These are phyloP conservation scores for Raddia distichophylla DNA, from an alignment of 176 grass and related monocot species.

Conservation along the genomic window DNA sequence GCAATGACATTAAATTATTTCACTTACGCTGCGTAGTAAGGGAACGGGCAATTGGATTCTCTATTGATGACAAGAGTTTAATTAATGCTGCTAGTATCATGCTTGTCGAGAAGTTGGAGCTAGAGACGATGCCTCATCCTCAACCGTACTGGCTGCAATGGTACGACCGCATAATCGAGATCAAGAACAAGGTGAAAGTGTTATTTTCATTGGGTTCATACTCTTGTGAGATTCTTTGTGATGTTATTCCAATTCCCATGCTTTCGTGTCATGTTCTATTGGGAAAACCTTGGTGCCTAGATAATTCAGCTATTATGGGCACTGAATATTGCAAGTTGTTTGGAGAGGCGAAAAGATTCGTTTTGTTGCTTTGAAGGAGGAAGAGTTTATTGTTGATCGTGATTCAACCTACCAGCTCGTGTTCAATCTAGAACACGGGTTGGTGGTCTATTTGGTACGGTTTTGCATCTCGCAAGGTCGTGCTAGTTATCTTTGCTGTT, in stretches of 20 bases:
- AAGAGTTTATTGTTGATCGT: too few species aligned
- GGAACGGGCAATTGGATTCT: neutral
- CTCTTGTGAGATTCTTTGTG: neutral
- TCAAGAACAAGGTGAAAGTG: neutral
- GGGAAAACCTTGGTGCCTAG: neutral
- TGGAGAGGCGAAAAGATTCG: too few species aligned
- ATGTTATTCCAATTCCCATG: neutral
- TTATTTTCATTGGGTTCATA: neutral
- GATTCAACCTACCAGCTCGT: too few species aligned
- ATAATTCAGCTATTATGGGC: too few species aligned
- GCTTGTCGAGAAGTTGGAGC: neutral
- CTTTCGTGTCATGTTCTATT: neutral
- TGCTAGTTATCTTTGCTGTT: too few species aligned
- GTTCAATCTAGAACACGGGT: too few species aligned
- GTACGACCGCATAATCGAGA: too few species aligned
- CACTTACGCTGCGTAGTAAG: neutral
- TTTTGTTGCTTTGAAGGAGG: too few species aligned
- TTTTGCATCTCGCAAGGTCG: too few species aligned
- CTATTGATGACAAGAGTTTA: neutral
- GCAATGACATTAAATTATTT: neutral
- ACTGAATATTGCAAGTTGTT: too few species aligned
- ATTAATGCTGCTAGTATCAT: neutral
- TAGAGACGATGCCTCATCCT: neutral
- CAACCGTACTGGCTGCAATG: neutral
- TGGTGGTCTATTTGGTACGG: too few species aligned